phyloP scores from a whole-genome alignment of 106 monocot species.

The Ottelia alismoides region DNA sequence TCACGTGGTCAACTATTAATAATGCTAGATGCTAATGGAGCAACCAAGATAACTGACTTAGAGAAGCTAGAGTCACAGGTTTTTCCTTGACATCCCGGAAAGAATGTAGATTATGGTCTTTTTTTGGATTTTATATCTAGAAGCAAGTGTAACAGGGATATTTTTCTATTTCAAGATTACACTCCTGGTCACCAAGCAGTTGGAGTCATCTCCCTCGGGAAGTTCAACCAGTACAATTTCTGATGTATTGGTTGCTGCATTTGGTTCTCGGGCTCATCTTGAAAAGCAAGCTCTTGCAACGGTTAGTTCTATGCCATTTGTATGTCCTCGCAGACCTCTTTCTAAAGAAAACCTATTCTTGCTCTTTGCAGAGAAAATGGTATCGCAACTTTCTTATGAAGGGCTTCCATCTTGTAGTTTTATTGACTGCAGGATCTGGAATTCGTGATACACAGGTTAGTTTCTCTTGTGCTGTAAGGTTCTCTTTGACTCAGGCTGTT shows the following conservation, averaged over 20 bases:
- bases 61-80: slow-evolving; percentile 96
- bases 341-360: not conserved
- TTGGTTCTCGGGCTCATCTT: slow-evolving; percentile 98
- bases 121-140: too few relatives aligned
- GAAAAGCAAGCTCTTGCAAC: slow-evolving; percentile 94
- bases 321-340: too few relatives aligned
- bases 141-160: not conserved
- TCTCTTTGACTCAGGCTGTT: not conserved
- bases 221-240: slow-evolving; percentile 19
- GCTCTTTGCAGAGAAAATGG: slow-evolving; percentile 95
- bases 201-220: slow-evolving; percentile 12
- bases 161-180: slow-evolving; percentile 29
- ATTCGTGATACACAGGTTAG: slow-evolving; percentile 92
- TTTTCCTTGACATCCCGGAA: slow-evolving; percentile 2
- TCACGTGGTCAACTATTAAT: slow-evolving; percentile 86
- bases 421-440: slow-evolving; percentile 87
- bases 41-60: slow-evolving; percentile 86
- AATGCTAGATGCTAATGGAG: slow-evolving; percentile 99
- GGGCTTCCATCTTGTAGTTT: slow-evolving; percentile 93
- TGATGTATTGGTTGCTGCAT: slow-evolving; percentile 57
- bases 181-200: slow-evolving; percentile 27
- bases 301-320: too few relatives aligned
- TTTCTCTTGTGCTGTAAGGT: not conserved
- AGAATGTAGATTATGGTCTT: too few relatives aligned
- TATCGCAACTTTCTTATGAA: slow-evolving; percentile 96